These are phyloP conservation scores for Clitopilus hobsonii DNA, from an alignment of 768 basidiomycete genomes.

Conservation along the genomic window DNA sequence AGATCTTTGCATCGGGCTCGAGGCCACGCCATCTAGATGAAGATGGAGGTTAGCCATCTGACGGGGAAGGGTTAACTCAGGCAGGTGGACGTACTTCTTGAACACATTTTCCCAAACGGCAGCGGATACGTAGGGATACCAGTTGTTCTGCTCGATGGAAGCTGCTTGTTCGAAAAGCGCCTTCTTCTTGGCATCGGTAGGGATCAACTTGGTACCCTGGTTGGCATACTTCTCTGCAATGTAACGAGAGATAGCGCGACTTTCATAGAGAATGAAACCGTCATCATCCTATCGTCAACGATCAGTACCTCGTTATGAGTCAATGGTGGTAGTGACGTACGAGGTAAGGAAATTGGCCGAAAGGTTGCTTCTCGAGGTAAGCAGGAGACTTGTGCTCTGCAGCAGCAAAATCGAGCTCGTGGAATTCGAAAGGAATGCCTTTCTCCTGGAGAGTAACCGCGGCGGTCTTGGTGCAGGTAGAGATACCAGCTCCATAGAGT, in stretches of 20 bases:
- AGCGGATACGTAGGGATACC: conserved; percentile 33
- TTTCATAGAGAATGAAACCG: conserved; percentile 58
- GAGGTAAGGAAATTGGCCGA: conserved; percentile 37
- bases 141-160: conserved; percentile 50
- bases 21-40: too few species aligned
- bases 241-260: conserved; percentile 59
- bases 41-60: too few species aligned
- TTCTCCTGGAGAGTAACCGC: conserved; percentile 36
- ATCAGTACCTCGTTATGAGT: background rate
- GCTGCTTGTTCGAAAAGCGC: conserved; percentile 44
- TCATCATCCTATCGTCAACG: conserved; percentile 35
- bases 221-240: conserved; percentile 47
- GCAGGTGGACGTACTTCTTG: conserved; percentile 43
- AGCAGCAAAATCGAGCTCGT: conserved; percentile 26
- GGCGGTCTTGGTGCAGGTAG: conserved; percentile 43
- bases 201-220: conserved; percentile 48
- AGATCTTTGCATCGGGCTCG: too few species aligned
- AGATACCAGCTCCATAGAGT: conserved; percentile 30
- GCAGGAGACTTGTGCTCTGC: conserved; percentile 31
- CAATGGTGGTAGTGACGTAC: background rate
- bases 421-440: conserved; percentile 35
- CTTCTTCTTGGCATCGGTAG: conserved; percentile 33
- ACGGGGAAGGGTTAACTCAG: too few species aligned
- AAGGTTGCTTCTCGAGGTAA: conserved; percentile 37
- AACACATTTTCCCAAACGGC: conserved; percentile 47